Evolutionary conservation across 805 yeast species (phyloP), one percentile per base, ranked within the genome.

Genomic region (Candida broadrunensis): DNA sequence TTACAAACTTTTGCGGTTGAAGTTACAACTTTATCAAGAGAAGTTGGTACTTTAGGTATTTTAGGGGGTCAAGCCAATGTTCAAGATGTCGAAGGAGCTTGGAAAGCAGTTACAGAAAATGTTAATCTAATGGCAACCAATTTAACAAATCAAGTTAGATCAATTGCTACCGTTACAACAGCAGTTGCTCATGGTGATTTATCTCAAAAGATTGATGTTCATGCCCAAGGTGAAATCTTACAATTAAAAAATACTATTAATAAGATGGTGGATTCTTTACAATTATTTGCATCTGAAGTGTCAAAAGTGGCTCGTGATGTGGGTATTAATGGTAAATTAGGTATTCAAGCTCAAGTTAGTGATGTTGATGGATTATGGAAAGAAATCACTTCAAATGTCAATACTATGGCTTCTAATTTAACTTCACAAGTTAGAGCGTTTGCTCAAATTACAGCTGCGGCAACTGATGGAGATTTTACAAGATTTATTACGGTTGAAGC

Each of bases 341-440:
- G 96, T 52, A 93, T 87, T 36, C 95, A 87, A 58, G 95, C 96
- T 6, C 93, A 88, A 58, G 95, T 88, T 20, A 78, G 81, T 39
- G 96, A 88, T 67, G 95, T 88, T 17, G 95, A 87, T 61, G 96
- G 96, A 2, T 65, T 87, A 45, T 88, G 96, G 96, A 87, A 85
- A 56, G 95, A 86, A 53, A 88, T 88, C 55, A 88, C 95, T 20
- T 85, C 93, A 15, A 88, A 88, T 63, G 96, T 88, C 49, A 88
- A 88, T 58, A 87, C 91, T 18, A 88, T 88, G 96, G 96, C 96
- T 38, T 81, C 91, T n/a, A 88, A 88, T 60, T 76, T 88, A 59
- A 88, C 96, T 0, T 83, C 95, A 1, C 96, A 88, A 67, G 96
- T 88, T 55, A 78, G 96, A 63, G 96, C 95, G 0, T 88, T 88